Percentiles rank a stretch among this genome's conserved stretches.
These are phyloP conservation scores for Globisporangium emineosum DNA, from an alignment of 352 stramenopile species.

Conservation along the genomic window DNA sequence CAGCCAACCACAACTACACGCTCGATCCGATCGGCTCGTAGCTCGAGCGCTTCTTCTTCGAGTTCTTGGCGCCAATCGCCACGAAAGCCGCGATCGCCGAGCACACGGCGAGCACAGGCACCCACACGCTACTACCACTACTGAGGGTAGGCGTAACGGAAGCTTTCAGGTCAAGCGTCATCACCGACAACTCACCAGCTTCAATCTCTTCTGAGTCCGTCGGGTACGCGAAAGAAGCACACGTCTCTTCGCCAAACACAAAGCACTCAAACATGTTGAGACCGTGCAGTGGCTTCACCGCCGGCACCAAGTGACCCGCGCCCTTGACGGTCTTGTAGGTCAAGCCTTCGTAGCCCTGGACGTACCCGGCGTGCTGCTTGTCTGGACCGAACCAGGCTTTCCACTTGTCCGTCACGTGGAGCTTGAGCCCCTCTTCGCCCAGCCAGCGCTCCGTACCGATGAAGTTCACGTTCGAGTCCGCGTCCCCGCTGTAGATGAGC, in stretches of 20 bases:
- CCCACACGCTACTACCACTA: conserved; percentile 9
- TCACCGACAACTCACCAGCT: conserved; percentile 17
- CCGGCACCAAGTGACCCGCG: conserved; percentile 86
- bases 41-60: conserved; percentile 33
- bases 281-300: conserved; percentile 57
- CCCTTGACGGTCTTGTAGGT: conserved; percentile 90
- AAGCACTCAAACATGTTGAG: conserved; percentile 75
- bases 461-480: neutral
- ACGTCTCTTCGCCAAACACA: conserved; percentile 54
- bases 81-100: conserved; percentile 29
- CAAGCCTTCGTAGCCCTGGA: conserved; percentile 76
- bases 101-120: conserved; percentile 23
- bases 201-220: conserved; percentile 46
- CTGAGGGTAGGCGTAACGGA: neutral
- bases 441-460: neutral
- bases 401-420: neutral
- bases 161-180: too few relatives aligned
- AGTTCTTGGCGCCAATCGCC: conserved; percentile 38
- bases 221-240: conserved; percentile 48
- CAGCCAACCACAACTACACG: conserved; percentile 16
- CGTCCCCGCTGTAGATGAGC: neutral
- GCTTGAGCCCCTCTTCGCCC: neutral
- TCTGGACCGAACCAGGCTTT: conserved; percentile 19
- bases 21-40: conserved; percentile 39
- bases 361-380: conserved; percentile 80